phyloP scores from a whole-genome alignment of 1,139 yeast genomes.

The Nakaseomyces delphensis region DNA sequence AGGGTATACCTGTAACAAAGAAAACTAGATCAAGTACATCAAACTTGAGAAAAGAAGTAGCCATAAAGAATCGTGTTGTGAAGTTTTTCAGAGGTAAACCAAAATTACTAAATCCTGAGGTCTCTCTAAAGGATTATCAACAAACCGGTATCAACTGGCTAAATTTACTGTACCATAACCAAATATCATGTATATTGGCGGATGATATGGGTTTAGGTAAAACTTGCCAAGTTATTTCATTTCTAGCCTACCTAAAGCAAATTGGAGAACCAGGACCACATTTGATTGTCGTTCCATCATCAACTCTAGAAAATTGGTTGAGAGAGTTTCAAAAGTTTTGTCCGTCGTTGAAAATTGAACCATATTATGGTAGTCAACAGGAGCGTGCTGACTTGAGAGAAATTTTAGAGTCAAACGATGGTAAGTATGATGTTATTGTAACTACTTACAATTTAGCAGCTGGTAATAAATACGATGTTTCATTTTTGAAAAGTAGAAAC shows the following conservation, averaged over 20 bases:
- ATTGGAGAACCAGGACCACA: conserved; percentile 58
- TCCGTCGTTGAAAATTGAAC: conserved; percentile 73
- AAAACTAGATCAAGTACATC: conserved; percentile 8
- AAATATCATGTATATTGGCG: conserved; percentile 84
- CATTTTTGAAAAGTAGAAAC: conserved; percentile 60
- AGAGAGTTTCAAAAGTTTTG: conserved; percentile 88
- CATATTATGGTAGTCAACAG: conserved; percentile 80
- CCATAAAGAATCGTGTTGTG: conserved; percentile 19
- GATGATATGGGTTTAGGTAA: conserved; percentile 98
- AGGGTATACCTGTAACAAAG: conserved; percentile 13
- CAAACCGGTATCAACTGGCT: conserved; percentile 96
- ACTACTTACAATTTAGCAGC: conserved; percentile 91
- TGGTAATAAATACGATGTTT: conserved; percentile 73
- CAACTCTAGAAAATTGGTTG: conserved; percentile 95
- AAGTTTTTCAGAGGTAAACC: conserved; percentile 70
- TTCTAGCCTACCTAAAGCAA: conserved; percentile 74
- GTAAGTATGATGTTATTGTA: conserved; percentile 81
- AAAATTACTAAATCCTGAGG: conserved; percentile 47
- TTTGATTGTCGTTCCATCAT: conserved; percentile 85
- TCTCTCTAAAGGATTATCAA: conserved; percentile 77
- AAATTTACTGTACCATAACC: conserved; percentile 62
- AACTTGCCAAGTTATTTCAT: conserved; percentile 93
- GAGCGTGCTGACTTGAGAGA: conserved; percentile 83
- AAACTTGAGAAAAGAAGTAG: conserved; percentile 10
- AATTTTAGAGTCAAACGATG: conserved; percentile 44